Base-by-base conservation (phyloP, 805 yeast genomes). In the Wickerhamomyces strasburgensis region DNA sequence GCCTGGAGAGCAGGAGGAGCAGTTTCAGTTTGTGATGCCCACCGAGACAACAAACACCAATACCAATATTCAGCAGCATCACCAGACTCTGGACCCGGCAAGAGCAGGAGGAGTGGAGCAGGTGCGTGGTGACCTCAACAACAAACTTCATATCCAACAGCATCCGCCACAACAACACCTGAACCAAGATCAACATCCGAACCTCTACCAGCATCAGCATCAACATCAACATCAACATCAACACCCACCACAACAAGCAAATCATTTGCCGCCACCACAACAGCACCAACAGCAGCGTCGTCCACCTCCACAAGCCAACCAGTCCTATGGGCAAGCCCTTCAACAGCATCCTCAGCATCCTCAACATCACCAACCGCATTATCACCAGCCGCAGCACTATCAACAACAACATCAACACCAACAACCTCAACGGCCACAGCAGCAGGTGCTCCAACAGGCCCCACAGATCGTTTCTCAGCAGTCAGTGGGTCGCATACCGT, bases 171-270 rank as follows among this genome's bases (percentile, higher is more conserved):
- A 28, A 27, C 11, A 37, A 11, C 25, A 8, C 7, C 11, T 21
- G 25, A 21, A 19, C 37, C 30, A 30, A 23, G 13, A 5, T 23
- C 14, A 6, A 37, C 28, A 29, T 51, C 44, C 33, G 28, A 39
- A 25, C 10, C 54, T 34, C 15, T 42, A 34, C 15, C 46, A 28
- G 33, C 39, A 39, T 5, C 49, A 37, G 34, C 47, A 37, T 17
- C 64, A 39, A 34, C 56, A 40, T 19, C 54, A 37, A 14, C 56
- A 29, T 6, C 29, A 7, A 34, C 43, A 40, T 11, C 26, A 27
- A 21, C 10, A 21, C 17, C 33, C 26, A 24, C 38, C 14, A 6
- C 40, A 29, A 17, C 38, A 31, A 9, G 30, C 29, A 6, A 37
- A 24, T 14, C 37, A 21, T 8, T 30, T 21, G 4, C 25, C 47